Percentiles rank a stretch among this genome's conserved stretches.
These are phyloP conservation scores for Helotiales sp. DNA, from an alignment of 2,329 filamentous ascomycete species.

Conservation along the genomic window DNA sequence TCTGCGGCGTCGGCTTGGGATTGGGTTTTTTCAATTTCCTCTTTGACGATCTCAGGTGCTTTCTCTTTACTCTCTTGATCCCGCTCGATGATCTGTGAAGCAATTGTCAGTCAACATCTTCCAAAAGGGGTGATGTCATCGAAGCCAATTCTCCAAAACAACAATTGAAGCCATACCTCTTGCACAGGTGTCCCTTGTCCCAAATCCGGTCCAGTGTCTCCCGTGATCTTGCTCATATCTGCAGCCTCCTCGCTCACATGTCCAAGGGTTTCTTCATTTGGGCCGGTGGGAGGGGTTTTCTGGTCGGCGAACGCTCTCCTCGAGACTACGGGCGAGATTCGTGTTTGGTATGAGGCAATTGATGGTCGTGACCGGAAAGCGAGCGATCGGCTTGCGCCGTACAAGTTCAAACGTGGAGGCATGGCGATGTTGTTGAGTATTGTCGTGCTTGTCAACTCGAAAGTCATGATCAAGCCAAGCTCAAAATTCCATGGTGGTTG, in stretches of 20 bases:
- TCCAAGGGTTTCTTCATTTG: constrained; percentile 58
- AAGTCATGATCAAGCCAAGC: neutral
- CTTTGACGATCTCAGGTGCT: constrained; percentile 69
- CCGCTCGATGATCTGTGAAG: constrained; percentile 62
- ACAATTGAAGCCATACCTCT: constrained; percentile 55
- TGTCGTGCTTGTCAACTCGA: neutral
- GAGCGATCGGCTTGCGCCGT: constrained; percentile 50
- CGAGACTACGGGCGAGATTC: constrained; percentile 33
- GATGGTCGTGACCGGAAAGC: constrained; percentile 47
- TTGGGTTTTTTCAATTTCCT: constrained; percentile 51
- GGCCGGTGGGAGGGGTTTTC: constrained; percentile 44
- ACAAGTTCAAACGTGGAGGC: constrained; percentile 60
- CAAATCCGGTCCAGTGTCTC: constrained; percentile 63
- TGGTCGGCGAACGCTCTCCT: constrained; percentile 41
- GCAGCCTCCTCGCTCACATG: constrained; percentile 70
- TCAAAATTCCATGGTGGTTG: neutral
- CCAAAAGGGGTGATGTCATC: constrained; percentile 28
- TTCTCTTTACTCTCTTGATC: constrained; percentile 66
- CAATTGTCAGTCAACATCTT: constrained; percentile 22
- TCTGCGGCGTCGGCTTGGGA: constrained; percentile 37
- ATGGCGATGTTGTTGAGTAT: constrained; percentile 46
- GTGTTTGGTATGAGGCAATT: constrained; percentile 39
- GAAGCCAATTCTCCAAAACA: constrained; percentile 15
- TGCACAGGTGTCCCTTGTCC: constrained; percentile 69
- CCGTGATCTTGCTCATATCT: constrained; percentile 61